phyloP scores from a whole-genome alignment of 2,329 filamentous ascomycete species.

The Blastomyces gilchristii region DNA sequence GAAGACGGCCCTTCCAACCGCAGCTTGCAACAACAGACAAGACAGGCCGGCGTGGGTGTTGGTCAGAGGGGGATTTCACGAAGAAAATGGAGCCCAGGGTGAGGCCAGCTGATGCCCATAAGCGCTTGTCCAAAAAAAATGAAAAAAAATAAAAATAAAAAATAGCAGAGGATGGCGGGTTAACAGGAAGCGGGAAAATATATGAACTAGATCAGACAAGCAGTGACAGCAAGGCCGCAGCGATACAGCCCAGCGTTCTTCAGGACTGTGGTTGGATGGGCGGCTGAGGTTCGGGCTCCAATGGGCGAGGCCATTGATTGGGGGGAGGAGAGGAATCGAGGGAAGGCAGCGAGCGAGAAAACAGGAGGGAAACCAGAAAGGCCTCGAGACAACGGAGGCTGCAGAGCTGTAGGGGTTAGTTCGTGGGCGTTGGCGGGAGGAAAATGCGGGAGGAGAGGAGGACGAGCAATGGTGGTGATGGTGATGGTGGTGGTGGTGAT shows the following conservation, averaged over 20 bases:
- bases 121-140: neutral
- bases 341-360: neutral
- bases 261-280: neutral
- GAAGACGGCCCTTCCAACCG: neutral
- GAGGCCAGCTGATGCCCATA: neutral
- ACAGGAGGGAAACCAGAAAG: neutral
- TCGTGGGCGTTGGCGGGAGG: neutral
- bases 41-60: neutral
- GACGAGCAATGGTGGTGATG: neutral
- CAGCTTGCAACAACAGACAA: neutral
- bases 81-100: neutral
- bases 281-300: neutral
- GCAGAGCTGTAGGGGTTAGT: neutral
- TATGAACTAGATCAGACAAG: neutral
- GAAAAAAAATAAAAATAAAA: neutral
- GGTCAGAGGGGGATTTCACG: neutral
- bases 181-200: neutral
- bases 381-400: neutral
- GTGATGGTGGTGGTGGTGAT: too few relatives aligned
- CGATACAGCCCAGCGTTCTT: neutral
- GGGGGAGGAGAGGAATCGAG: neutral
- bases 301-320: conserved; percentile 2
- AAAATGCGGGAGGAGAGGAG: neutral
- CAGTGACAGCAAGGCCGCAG: neutral
- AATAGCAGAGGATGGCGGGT: neutral